Conservation (phyloP, 2,329 filamentous ascomycete genomes). For the Epichloe gansuensis region DNA sequence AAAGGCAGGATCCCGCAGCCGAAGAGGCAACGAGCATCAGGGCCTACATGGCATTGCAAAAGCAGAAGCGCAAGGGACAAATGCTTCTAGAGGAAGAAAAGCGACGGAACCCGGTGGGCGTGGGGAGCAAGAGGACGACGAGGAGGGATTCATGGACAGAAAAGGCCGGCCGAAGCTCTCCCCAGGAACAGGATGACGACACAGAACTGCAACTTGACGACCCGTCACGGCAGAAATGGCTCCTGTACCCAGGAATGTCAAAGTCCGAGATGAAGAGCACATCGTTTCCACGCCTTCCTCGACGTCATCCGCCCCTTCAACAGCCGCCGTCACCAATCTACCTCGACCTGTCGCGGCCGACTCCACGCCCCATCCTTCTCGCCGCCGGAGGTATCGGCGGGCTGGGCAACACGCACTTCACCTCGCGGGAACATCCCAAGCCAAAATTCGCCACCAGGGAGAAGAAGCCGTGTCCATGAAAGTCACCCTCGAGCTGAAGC, state of each 20-base stretch:
- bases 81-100: conserved; percentile 23
- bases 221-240: conserved; percentile 58
- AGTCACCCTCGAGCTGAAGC: conserved; percentile 81
- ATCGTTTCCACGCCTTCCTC: conserved; percentile 38
- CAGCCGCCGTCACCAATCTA: conserved; percentile 64
- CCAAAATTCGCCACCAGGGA: conserved; percentile 83
- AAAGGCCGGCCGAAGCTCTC: conserved; percentile 1
- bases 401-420: conserved; percentile 87
- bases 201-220: conserved; percentile 32
- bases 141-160: conserved; percentile 4
- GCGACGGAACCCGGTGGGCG: conserved; percentile 6
- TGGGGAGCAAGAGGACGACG: conserved; percentile 6
- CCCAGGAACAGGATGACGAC: conserved; percentile 16
- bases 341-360: conserved; percentile 63
- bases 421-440: conserved; percentile 57
- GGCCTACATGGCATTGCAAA: conserved; percentile 20
- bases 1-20: conserved; percentile 62
- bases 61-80: conserved; percentile 20
- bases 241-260: conserved; percentile 70
- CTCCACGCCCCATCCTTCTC: conserved; percentile 72
- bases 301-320: conserved; percentile 41
- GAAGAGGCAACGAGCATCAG: conserved; percentile 41
- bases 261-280: conserved; percentile 52
- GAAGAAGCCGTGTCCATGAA: conserved; percentile 67
- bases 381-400: conserved; percentile 82